Evolutionary conservation across 257 asterid genomes (phyloP).

Genomic region (Pogostemon cablin): DNA sequence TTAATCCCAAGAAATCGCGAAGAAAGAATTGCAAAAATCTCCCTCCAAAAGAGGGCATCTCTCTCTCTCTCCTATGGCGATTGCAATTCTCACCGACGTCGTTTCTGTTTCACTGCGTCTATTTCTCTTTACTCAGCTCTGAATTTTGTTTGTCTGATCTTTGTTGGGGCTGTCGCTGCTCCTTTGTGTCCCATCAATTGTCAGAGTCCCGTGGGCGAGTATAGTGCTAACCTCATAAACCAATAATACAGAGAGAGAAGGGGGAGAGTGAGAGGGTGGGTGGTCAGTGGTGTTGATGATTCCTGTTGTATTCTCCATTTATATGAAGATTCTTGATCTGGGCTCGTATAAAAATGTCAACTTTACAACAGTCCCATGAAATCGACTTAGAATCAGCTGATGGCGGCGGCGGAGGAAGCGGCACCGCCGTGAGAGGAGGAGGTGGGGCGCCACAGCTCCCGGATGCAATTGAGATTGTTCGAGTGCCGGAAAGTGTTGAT

Average conservation of each 20-base stretch:
- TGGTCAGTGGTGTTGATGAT: conserved; percentile 22
- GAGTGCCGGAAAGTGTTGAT: conserved; percentile 30
- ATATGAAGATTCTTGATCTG: conserved; percentile 53
- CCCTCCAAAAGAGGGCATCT: neutral
- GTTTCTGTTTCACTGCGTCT: conserved; percentile 24
- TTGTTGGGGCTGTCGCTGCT: conserved; percentile 21
- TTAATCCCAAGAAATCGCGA: conserved; percentile 3
- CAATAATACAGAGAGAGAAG: conserved; percentile 24
- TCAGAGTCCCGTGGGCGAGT: conserved; percentile 2
- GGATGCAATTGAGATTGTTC: conserved; percentile 41
- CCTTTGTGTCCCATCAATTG: conserved; percentile 31
- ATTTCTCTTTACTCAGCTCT: conserved; percentile 29
- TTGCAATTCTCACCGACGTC: conserved; percentile 20
- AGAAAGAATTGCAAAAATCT: conserved; percentile 3
- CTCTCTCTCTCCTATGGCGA: neutral
- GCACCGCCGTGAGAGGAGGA: conserved; percentile 27
- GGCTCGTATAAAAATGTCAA: conserved; percentile 52
- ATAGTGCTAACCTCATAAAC: neutral
- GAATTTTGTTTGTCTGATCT: conserved; percentile 15
- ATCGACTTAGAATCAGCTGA: conserved; percentile 52
- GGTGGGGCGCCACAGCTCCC: conserved; percentile 26
- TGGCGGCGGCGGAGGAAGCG: conserved; percentile 28
- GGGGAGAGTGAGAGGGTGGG: neutral
- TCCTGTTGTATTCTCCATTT: conserved; percentile 35
- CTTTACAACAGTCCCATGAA: conserved; percentile 42